A percentile compares a stretch with the other conserved stretches of the same genome.
Conservation (phyloP, 2,329 filamentous ascomycete genomes). For the Periglandula ipomoeae region DNA sequence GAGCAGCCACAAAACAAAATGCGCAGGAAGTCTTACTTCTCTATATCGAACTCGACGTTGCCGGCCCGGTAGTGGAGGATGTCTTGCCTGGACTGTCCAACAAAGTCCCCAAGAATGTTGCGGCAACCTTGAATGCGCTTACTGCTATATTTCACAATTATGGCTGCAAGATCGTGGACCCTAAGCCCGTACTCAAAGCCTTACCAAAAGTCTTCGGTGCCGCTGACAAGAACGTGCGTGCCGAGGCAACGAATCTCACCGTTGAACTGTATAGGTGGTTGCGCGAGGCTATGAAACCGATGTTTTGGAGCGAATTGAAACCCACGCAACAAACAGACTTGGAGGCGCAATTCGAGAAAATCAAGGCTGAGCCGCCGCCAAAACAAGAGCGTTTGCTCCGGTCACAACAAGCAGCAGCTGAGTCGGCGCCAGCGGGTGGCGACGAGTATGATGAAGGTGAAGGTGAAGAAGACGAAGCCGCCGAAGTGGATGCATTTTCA, state of each 20-base stretch:
- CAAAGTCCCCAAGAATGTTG: slow-evolving; percentile 85
- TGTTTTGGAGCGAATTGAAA: slow-evolving; percentile 95
- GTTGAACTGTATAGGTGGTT: slow-evolving; percentile 97
- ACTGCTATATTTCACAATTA: slow-evolving; percentile 86
- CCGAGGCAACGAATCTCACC: slow-evolving; percentile 82
- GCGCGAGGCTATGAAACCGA: slow-evolving; percentile 93
- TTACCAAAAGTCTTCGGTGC: slow-evolving; percentile 90
- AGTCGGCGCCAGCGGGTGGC: slow-evolving; percentile 55
- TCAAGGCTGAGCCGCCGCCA: slow-evolving; percentile 77
- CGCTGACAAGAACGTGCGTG: slow-evolving; percentile 95
- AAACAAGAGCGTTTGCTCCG: slow-evolving; percentile 86
- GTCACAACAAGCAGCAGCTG: slow-evolving; percentile 79
- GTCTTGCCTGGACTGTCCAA: slow-evolving; percentile 73
- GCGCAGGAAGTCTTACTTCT: slow-evolving; percentile 79
- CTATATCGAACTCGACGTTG: slow-evolving; percentile 80
- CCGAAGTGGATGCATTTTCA: slow-evolving; percentile 71
- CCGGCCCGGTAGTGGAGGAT: slow-evolving; percentile 82
- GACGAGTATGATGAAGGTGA: slow-evolving; percentile 49
- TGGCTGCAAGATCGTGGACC: slow-evolving; percentile 87
- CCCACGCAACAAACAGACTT: slow-evolving; percentile 90
- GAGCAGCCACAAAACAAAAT: slow-evolving; percentile 80
- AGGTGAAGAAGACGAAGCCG: slow-evolving; percentile 38
- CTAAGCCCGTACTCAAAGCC: slow-evolving; percentile 80
- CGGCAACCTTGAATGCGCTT: slow-evolving; percentile 61
- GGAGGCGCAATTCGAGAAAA: slow-evolving; percentile 86